Base-by-base conservation (phyloP, 2,329 filamentous ascomycete species). In the Ophioceras dolichostomum region DNA sequence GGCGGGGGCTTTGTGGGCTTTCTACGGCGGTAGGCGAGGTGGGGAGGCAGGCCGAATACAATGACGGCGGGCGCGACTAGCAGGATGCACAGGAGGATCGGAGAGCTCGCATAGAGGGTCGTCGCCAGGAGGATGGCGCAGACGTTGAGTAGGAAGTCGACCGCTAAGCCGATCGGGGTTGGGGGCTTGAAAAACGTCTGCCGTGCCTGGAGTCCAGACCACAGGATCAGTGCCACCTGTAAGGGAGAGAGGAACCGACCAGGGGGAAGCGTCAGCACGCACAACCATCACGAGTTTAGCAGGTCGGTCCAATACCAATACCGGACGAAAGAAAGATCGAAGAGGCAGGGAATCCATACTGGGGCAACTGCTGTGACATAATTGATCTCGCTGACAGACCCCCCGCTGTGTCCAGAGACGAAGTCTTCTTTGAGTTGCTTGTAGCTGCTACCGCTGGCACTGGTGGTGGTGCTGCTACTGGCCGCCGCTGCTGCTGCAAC, bases 401-500 rank as follows among this genome's bases (percentile, higher is more conserved):
- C 86, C 29, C 91, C 91, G 6, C 81, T 79, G 21, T 94, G 75
- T 56, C 87, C 84, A 38, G 89, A 94, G 52, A 98, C 91, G 57
- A 94, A 94, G 54, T 86, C 86, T 67, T 94, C 88, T 65, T 98
- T 98, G 48, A 82, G 70, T 51, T 82, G 75, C 63, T 95, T 98
- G 67, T 95, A 94, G 60, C 70, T 79, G 41, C 59, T 58, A 33
- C 62, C 49, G 53, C 57, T 42, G 4, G 54, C 34, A 46, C 52
- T 49, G 43, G 61, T 55, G 56, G 64, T 64, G 45, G 39, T 45
- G n/a, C n/a, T n/a, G n/a, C n/a, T n/a, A n/a, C 45, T n/a, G n/a
- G n/a, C n/a, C n/a, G n/a, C n/a, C n/a, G n/a, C n/a, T n/a, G n/a
- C n/a, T n/a, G n/a, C n/a, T n/a, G n/a, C n/a, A n/a, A n/a, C n/a